These are phyloP conservation scores for Yamadazyma sp. DNA, from an alignment of 1,139 yeast species.

Conservation along the genomic window DNA sequence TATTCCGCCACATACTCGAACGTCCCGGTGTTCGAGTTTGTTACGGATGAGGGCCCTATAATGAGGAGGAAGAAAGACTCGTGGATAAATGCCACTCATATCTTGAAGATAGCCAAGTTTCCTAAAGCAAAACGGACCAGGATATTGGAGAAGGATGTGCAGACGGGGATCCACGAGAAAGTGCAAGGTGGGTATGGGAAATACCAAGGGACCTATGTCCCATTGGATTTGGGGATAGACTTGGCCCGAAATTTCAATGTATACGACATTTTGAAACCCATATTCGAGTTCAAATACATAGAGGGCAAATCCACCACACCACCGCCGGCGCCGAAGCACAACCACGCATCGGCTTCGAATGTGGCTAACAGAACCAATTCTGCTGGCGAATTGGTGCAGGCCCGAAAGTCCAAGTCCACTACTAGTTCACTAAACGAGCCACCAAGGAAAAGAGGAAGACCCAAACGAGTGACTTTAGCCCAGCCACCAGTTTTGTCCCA, in stretches of 20 bases:
- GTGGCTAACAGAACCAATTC: constrained; percentile 43
- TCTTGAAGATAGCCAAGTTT: constrained; percentile 80
- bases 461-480: constrained; percentile 38
- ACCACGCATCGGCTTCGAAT: constrained; percentile 61
- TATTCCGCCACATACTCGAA: constrained; percentile 82
- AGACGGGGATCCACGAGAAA: constrained; percentile 81
- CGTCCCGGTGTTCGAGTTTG: constrained; percentile 73
- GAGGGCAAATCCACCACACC: constrained; percentile 65
- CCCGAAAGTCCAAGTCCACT: constrained; percentile 24
- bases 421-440: constrained; percentile 26
- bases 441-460: constrained; percentile 49
- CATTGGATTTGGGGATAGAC: constrained; percentile 61
- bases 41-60: constrained; percentile 69
- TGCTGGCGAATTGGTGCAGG: constrained; percentile 8
- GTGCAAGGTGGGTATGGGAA: constrained; percentile 96
- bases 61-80: constrained; percentile 83
- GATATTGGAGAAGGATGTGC: constrained; percentile 85
- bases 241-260: constrained; percentile 77
- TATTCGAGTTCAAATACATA: constrained; percentile 61
- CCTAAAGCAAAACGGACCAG: constrained; percentile 86
- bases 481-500: constrained; percentile 28
- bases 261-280: constrained; percentile 59
- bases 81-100: constrained; percentile 90
- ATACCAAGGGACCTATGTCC: constrained; percentile 95
- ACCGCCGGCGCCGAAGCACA: constrained; percentile 84